Conservation (phyloP, 2,329 filamentous ascomycete genomes). For the Epichloe festucae region DNA sequence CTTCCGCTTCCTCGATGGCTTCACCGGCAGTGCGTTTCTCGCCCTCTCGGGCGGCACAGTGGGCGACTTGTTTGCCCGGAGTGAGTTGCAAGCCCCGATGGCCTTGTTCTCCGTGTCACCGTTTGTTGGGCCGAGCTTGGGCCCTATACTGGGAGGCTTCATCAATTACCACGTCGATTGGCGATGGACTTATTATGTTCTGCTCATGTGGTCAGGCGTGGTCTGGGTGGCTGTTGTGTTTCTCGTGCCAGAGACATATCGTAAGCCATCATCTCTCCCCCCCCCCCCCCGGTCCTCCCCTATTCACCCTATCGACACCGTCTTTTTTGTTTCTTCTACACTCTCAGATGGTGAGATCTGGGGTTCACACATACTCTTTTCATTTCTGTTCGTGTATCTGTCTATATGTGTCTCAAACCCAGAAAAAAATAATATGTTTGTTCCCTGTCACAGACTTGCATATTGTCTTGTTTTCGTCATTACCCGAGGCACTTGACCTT, state of each 20-base stretch:
- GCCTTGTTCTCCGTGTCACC: slow-evolving; percentile 59
- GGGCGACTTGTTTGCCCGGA: slow-evolving; percentile 59
- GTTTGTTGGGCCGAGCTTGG: slow-evolving; percentile 48
- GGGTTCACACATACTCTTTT: not conserved
- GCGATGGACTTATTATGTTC: slow-evolving; percentile 74
- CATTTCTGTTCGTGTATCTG: not conserved
- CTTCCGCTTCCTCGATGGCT: slow-evolving; percentile 62
- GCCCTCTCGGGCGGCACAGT: slow-evolving; percentile 76
- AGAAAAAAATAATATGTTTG: not conserved
- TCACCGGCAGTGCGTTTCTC: slow-evolving; percentile 56
- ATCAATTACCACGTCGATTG: slow-evolving; percentile 65
- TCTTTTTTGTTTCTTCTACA: not conserved
- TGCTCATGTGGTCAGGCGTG: slow-evolving; percentile 67
- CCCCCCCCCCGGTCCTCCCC: no score
- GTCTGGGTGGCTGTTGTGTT: slow-evolving; percentile 52
- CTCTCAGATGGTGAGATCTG: not conserved
- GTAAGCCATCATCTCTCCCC: slow-evolving; percentile 19
- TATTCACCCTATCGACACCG: not conserved
- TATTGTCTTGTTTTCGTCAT: not conserved
- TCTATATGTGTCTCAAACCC: not conserved
- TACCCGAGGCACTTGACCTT: not conserved
- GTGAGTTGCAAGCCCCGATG: slow-evolving; percentile 69
- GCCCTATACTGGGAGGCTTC: slow-evolving; percentile 59
- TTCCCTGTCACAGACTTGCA: not conserved
- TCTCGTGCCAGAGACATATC: slow-evolving; percentile 81